These are phyloP conservation scores for Clavispora fructus DNA, from an alignment of 805 yeast genomes.

Conservation along the genomic window DNA sequence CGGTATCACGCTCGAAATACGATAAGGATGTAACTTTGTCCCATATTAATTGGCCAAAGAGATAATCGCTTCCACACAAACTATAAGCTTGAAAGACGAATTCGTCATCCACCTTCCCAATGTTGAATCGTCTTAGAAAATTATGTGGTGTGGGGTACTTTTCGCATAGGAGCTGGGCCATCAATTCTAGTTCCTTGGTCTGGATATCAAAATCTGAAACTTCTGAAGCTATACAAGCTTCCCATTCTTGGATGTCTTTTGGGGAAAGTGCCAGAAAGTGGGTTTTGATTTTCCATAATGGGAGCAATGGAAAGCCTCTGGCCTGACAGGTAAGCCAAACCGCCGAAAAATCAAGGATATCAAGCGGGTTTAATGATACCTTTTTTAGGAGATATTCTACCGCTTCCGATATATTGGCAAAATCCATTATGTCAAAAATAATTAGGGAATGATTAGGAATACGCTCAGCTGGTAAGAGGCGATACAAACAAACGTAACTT, in stretches of 20 bases:
- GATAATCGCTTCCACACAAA: constrained; percentile 22
- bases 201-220: neutral
- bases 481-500: neutral
- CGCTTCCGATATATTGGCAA: neutral
- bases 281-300: constrained; percentile 3
- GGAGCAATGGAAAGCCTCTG: neutral
- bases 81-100: constrained; percentile 12
- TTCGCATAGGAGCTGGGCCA: neutral
- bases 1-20: constrained; percentile 8
- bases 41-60: constrained; percentile 19
- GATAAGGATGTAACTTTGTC: constrained; percentile 6
- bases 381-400: neutral
- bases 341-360: neutral
- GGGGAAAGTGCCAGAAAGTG: constrained; percentile 1
- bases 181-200: neutral
- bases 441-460: too few relatives aligned
- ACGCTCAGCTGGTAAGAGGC: too few relatives aligned
- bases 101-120: neutral
- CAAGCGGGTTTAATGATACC: neutral
- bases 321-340: neutral
- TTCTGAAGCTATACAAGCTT: neutral
- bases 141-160: constrained; percentile 1
- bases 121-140: neutral
- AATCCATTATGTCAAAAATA: neutral
- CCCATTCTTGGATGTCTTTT: constrained; percentile 6